Base-by-base conservation (phyloP, 2,329 filamentous ascomycete species). In the Trichothecium sympodiale region DNA sequence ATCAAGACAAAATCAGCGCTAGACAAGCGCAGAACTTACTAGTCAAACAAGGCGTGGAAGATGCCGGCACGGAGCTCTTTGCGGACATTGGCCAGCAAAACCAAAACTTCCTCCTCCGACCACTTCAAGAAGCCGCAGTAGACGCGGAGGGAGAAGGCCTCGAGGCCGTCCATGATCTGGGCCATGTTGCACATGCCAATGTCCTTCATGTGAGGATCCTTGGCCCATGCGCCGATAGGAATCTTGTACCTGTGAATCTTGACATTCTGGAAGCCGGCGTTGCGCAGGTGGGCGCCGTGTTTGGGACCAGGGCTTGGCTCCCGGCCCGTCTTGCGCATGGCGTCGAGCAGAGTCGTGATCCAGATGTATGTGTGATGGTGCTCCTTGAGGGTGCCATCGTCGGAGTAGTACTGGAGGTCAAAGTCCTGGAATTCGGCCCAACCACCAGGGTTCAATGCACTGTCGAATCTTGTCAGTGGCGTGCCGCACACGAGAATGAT, bases 161-260 rank as follows among this genome's bases (percentile, higher is more conserved):
- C 47, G 8, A 49, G 29, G 0, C 47, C 47, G 3, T 46, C 47
- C 2, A 39, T 26, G 13, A 44, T 17, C 38, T 46, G 41, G 2
- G 39, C 17, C 0, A 44, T 27, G 6, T 40, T 41, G 10, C 29
- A 35, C 29, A 41, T 14, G 0, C 58, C 57, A 3, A 60, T 46
- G 25, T 60, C 51, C 33, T 57, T 48, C 16, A 46, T 43, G 3
- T 36, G 38, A 2, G 41, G 39, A 25, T 57, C 53, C 37, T 55
- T 57, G 4, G 59, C 42, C 60, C 61, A 65, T 1, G 53, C 45
- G 0, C 56, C 56, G 8, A 55, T 48, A 0, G 58, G 57, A 28
- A 53, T 39, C 38, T 54, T 54, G 40, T 49, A 54, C 6, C 45
- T 25, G 3, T 43, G 45, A 26, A 57, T 49, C 1, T 45, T 45